phyloP scores from a whole-genome alignment of 345 rosid genomes.

The Raphanus raphanistrum region DNA sequence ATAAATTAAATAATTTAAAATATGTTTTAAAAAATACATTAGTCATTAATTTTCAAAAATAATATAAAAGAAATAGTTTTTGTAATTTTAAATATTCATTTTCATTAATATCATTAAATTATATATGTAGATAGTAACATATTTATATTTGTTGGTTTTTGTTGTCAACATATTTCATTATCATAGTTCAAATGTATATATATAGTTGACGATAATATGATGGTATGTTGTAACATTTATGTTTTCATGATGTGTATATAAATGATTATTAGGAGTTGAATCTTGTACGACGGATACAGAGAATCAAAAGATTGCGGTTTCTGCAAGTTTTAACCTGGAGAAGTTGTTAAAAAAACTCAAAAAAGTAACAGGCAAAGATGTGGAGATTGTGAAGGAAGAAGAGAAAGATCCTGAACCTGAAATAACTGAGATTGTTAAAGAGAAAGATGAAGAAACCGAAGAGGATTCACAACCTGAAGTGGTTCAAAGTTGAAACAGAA shows the following conservation, averaged over 20 bases:
- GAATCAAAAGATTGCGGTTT: conserved; percentile 48
- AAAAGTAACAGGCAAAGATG: conserved; percentile 50
- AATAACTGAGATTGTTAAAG: neutral
- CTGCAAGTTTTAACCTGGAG: conserved; percentile 54
- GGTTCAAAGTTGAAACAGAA: neutral
- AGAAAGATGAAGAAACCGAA: neutral
- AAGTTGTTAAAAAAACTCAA: conserved; percentile 58
- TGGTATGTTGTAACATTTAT: neutral
- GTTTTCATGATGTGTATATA: conserved; percentile 1
- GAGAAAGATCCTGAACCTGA: conserved; percentile 9
- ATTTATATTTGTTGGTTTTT: neutral
- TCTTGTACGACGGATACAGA: conserved; percentile 50
- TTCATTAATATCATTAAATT: too few species aligned
- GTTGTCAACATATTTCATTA: neutral
- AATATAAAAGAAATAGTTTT: too few species aligned
- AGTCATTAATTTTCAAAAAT: too few species aligned
- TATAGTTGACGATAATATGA: neutral
- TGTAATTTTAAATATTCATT: too few species aligned
- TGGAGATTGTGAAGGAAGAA: conserved; percentile 39
- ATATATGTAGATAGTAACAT: too few species aligned
- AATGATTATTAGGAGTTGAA: conserved; percentile 52
- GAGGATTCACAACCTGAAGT: neutral
- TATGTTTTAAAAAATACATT: too few species aligned
- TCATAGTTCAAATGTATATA: neutral
- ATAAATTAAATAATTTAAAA: too few species aligned